Evolutionary conservation across 768 basidiomycete species (phyloP).

Genomic region (Phanerochaete sordida): DNA sequence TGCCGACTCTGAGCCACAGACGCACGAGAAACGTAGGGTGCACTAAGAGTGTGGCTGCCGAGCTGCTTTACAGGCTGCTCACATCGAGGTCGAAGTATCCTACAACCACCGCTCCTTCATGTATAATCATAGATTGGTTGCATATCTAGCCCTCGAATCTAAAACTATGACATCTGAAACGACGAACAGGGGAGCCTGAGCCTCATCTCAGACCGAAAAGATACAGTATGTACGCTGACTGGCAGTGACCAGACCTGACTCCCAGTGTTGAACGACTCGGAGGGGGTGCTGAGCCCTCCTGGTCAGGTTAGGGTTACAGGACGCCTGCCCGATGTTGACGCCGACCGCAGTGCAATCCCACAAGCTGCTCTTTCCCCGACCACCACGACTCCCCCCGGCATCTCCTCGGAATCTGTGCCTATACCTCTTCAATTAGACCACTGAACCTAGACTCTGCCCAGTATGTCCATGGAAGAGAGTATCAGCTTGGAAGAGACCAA

Average conservation of each 20-base stretch:
- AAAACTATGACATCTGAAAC: too few relatives aligned
- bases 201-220: too few relatives aligned
- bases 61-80: too few relatives aligned
- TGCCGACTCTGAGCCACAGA: conserved; percentile 1
- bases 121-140: too few relatives aligned
- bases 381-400: not conserved
- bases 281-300: not conserved
- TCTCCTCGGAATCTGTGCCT: too few relatives aligned
- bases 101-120: too few relatives aligned
- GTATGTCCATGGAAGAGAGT: conserved; percentile 70
- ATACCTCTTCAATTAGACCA: not conserved
- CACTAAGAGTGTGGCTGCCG: not conserved
- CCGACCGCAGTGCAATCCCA: not conserved
- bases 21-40: not conserved
- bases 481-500: conserved; percentile 94
- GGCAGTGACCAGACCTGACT: too few relatives aligned
- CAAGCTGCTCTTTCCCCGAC: not conserved
- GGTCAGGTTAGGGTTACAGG: not conserved
- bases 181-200: too few relatives aligned
- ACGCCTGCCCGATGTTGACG: not conserved
- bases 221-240: too few relatives aligned
- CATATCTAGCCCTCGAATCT: too few relatives aligned
- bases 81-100: too few relatives aligned
- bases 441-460: not conserved
- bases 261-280: too few relatives aligned